Evolutionary conservation across 768 basidiomycete species (phyloP), one percentile per base, ranked within the genome.

Genomic region (Naematelia encephala): DNA sequence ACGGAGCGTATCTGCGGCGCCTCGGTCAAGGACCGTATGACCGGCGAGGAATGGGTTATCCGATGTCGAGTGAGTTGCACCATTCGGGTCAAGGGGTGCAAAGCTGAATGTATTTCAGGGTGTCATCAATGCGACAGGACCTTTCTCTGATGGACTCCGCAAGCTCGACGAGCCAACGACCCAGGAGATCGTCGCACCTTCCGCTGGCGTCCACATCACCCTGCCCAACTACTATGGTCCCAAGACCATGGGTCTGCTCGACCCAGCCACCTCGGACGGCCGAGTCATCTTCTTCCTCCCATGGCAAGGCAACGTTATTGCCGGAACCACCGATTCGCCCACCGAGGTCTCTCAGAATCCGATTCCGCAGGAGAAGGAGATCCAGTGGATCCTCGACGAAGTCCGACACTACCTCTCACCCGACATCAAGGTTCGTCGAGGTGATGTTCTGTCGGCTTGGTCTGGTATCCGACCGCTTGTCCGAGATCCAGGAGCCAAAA

Each of bases 201-300:
- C 90, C 4, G 87, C 90, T 22, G 94, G 94, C 10, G 85, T 94
- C 22, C 94, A 99, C 78, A 90, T 98, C 79, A 94, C 94, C 0
- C 86, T 99, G 1, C 94, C 94, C 47, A 90, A 90, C 71, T 99
- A 98, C 80, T 97, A 96, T 75, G 90, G 91, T 1, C 94, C 94
- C 2, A 79, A 79, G 61, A 88, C 83, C 51, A 96, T 98, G 89
- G 94, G 96, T 45, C 83, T 98, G 3, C 83, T 98, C 46, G 96
- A 98, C 77, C 96, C 94, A 0, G 82, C 90, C 2, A 96, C 96
- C 3, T 91, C 89, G 0, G 94, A 99, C 64, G 94, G 94, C 0
- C 87, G 94, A 25, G 93, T 99, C 56, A 94, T 99, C 73, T 99
- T 97, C 83, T 96, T 99, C 84, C 84, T 99, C 10, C 94, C 94